Base-by-base conservation (phyloP, 2,329 filamentous ascomycete species). In the Exophiala xenobiotica region DNA sequence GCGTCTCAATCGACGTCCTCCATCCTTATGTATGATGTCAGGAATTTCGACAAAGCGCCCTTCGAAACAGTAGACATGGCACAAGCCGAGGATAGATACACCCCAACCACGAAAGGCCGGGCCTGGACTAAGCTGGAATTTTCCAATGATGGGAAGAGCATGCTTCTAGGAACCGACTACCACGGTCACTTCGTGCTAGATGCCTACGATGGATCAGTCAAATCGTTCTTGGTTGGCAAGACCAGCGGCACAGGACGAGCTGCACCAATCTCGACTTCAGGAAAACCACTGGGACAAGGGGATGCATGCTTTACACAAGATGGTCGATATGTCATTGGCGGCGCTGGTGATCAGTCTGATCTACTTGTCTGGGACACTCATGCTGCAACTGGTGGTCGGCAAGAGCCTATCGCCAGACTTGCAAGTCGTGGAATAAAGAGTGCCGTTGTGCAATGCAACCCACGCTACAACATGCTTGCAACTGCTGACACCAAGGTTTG, bases 101-200 rank as follows among this genome's bases (percentile, higher is more conserved):
- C 69, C 31, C 73, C 69, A 41, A 76, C 72, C 38, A 77, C 71
- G 42, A 75, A 72, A 22, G 72, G 72, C 27, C 65, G 71, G 38
- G 70, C 67, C 60, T 99, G 93, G 93, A 93, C 88, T 1, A 90
- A 87, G 61, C 78, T 99, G 35, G 90, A 96, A 63, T 97, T 99
- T 67, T 93, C 89, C 51, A 99, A 99, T 64, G 93, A 99, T 64
- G 93, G 93, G 14, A 95, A 95, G 65, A 82, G 82, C 54, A 72
- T 99, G 41, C 78, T 99, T 4, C 70, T 99, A 14, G 88, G 88
- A 11, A 97, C 92, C 2, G 88, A 86, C 42, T 89, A 88, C 5
- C 79, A 79, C 45, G 90, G 90, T 0, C 93, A 99, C 69, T 95
- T 93, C 64, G 74, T 99, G 2, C 76, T 99, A n/a, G 93, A 99